Evolutionary conservation across 129 eudicot genomes (phyloP), one percentile per base, ranked within the genome.

Genomic region (Escallonia rubra): DNA sequence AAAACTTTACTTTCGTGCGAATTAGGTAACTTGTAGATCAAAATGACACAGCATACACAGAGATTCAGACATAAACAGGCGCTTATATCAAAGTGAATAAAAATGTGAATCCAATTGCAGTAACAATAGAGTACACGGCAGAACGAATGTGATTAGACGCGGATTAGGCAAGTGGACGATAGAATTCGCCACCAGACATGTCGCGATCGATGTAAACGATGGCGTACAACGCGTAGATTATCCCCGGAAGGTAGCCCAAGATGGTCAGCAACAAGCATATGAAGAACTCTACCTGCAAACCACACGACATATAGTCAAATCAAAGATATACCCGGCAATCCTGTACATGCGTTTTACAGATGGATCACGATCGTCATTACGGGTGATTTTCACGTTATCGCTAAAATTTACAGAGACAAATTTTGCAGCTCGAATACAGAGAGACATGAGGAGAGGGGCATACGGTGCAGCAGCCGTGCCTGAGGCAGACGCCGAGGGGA

Each of bases 401-500:
- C 10, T 8, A n/a, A 50, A 50, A 50, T 8, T 8, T 5, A 9
- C 0, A 50, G 11, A 9, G 12, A 8, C 10, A 50, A 9, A 50
- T n/a, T 50, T 8, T 8, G 12, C 3, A 50, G 10, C 6, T 41
- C 7, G 41, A 1, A 52, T 12, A 53, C 11, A 52, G 16, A 64
- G 46, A 46, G 44, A 44, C 13, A 3, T 3, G 43, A 47, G 44
- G 14, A 2, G 57, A 39, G 70, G 57, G 75, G 15, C 83, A 76
- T 80, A 91, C 97, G 40, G 88, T 74, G 87, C 97, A 91, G 85
- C 97, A 87, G 54, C 97, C 97, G 68, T 85, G 84, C 11, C 97
- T 71, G 83, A 91, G 79, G 64, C 86, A 91, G 74, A 91, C 96
- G 53, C 96, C 97, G 67, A 91, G 77, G n/a, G 97, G 97, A 45